These are phyloP conservation scores for Penicillium psychrofluorescens DNA, from an alignment of 495 filamentous ascomycete species.

Conservation along the genomic window DNA sequence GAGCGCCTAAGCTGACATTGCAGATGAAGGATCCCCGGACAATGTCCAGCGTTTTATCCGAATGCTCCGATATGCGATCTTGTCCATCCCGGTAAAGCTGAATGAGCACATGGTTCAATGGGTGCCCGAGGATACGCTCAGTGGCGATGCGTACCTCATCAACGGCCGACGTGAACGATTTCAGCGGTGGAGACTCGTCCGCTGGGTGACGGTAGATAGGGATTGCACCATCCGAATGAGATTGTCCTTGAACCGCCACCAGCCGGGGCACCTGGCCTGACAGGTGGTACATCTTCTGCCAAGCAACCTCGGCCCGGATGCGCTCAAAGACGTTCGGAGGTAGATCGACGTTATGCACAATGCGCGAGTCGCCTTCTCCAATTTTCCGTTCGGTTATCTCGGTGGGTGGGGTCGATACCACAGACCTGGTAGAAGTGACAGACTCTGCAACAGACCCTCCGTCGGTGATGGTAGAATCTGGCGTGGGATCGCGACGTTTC, in stretches of 20 bases:
- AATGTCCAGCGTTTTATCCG: slow-evolving; percentile 94
- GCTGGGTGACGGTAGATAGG: slow-evolving; percentile 92
- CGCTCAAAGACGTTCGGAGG: slow-evolving; percentile 59
- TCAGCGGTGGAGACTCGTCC: slow-evolving; percentile 77
- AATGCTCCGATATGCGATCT: slow-evolving; percentile 96
- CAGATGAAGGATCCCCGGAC: slow-evolving; percentile 72
- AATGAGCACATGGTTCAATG: slow-evolving; percentile 87
- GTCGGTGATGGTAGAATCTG: slow-evolving; percentile 5
- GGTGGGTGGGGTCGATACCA: neutral
- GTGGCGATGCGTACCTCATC: slow-evolving; percentile 57
- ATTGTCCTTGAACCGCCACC: slow-evolving; percentile 80
- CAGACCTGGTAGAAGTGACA: neutral
- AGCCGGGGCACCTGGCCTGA: slow-evolving; percentile 88
- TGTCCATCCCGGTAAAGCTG: slow-evolving; percentile 85
- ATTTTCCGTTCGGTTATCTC: slow-evolving; percentile 39
- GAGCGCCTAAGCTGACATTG: slow-evolving; percentile 87
- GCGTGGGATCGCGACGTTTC: slow-evolving; percentile 20
- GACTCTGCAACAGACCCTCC: no score
- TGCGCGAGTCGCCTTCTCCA: slow-evolving; percentile 73
- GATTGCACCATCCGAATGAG: slow-evolving; percentile 64
- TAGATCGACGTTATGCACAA: slow-evolving; percentile 60
- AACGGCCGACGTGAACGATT: slow-evolving; percentile 67
- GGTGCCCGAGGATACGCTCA: slow-evolving; percentile 66
- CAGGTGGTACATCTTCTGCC: slow-evolving; percentile 89
- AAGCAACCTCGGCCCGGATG: slow-evolving; percentile 68